phyloP scores from a whole-genome alignment of 495 filamentous ascomycete species.

The Penicillium argentinense region DNA sequence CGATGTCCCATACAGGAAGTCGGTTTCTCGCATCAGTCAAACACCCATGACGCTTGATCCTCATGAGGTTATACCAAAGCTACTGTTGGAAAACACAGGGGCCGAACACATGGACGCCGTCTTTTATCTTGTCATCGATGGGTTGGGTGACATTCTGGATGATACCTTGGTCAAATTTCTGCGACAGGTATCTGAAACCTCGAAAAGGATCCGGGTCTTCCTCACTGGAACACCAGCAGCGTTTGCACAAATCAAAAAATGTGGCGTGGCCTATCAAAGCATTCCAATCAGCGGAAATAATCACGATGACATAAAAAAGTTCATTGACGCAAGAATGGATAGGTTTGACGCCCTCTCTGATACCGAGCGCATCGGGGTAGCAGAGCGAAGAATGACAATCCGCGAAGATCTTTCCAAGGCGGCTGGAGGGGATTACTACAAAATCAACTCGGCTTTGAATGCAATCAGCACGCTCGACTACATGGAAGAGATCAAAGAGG shows the following conservation, averaged over 20 bases:
- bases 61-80: not conserved
- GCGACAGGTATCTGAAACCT: not conserved
- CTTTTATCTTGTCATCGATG: slow-evolving; percentile 8
- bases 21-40: not conserved
- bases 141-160: slow-evolving; percentile 1
- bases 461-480: slow-evolving; percentile 6
- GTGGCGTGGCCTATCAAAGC: not conserved
- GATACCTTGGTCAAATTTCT: slow-evolving; percentile 2
- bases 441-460: not conserved
- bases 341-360: slow-evolving; percentile 4
- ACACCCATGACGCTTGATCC: not conserved
- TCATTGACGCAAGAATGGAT: slow-evolving; percentile 6
- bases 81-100: slow-evolving; percentile 1
- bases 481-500: not conserved
- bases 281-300: slow-evolving; percentile 1
- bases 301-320: not conserved
- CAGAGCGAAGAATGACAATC: not conserved
- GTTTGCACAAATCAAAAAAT: too few species aligned
- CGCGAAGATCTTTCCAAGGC: not conserved
- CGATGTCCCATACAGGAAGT: slow-evolving; percentile 9
- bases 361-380: not conserved
- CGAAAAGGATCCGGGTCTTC: slow-evolving; percentile 1
- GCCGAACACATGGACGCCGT: slow-evolving; percentile 1
- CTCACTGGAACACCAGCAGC: slow-evolving; percentile 6
- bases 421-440: slow-evolving; percentile 13